These are phyloP conservation scores for Diddensiella caesifluorescens DNA, from an alignment of 805 yeast species.

Conservation along the genomic window DNA sequence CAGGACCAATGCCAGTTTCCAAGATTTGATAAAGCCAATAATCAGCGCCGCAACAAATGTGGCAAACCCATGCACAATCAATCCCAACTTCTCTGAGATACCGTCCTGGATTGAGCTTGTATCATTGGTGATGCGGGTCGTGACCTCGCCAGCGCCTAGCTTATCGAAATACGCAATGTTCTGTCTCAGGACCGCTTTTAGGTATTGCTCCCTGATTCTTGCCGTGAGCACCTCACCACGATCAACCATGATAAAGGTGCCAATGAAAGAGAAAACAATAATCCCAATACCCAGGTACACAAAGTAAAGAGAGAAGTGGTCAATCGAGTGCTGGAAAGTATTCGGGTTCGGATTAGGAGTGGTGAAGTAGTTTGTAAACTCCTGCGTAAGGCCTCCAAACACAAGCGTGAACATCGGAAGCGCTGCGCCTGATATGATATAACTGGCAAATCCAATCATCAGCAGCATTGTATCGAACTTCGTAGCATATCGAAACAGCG, in stretches of 20 bases:
- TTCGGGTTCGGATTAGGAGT: slow-evolving; percentile 21
- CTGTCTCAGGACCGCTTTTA: slow-evolving; percentile 35
- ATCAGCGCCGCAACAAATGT: slow-evolving; percentile 37
- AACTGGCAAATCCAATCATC: slow-evolving; percentile 28
- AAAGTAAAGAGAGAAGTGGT: slow-evolving; percentile 36
- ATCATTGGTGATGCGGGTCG: slow-evolving; percentile 39
- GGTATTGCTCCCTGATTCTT: slow-evolving; percentile 35
- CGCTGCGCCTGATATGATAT: slow-evolving; percentile 37
- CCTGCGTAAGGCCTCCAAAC: slow-evolving; percentile 37
- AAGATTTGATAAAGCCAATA: slow-evolving; percentile 34
- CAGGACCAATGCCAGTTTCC: slow-evolving; percentile 35
- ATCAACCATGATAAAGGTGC: slow-evolving; percentile 34
- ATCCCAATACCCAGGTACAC: slow-evolving; percentile 38
- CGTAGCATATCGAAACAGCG: slow-evolving; percentile 35
- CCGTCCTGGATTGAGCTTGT: slow-evolving; percentile 40
- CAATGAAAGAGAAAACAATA: slow-evolving; percentile 29
- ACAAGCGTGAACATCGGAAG: slow-evolving; percentile 39
- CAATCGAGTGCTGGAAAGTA: slow-evolving; percentile 32
- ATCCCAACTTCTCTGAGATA: slow-evolving; percentile 39
- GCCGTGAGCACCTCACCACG: slow-evolving; percentile 39
- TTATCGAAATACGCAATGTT: slow-evolving; percentile 39
- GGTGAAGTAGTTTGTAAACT: slow-evolving; percentile 32
- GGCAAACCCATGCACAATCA: slow-evolving; percentile 35
- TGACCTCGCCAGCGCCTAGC: slow-evolving; percentile 40
- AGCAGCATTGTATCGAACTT: slow-evolving; percentile 28